These are phyloP conservation scores for Paracamarosporium sp. DNA, from an alignment of 2,329 filamentous ascomycete species.

Conservation along the genomic window DNA sequence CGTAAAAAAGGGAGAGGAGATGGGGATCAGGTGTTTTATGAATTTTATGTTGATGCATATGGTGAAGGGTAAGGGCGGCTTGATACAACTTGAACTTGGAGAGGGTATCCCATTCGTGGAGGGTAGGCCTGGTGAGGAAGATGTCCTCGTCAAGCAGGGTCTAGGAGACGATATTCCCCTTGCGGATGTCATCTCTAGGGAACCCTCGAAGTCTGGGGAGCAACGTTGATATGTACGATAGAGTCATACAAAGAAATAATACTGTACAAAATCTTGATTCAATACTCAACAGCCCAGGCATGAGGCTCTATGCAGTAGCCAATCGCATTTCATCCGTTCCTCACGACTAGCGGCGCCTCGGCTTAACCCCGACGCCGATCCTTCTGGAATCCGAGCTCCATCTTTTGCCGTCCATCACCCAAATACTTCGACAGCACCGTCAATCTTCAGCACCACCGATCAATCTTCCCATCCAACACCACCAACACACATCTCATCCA, in stretches of 20 bases:
- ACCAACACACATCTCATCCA: constrained; percentile 22
- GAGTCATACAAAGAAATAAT: not conserved
- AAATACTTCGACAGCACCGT: not conserved
- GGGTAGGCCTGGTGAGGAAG: constrained; percentile 5
- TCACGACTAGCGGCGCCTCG: constrained; percentile 3
- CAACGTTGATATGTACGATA: no score
- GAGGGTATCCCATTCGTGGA: constrained; percentile 49
- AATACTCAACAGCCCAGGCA: not conserved
- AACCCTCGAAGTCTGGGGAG: not conserved
- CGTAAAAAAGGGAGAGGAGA: constrained; percentile 71
- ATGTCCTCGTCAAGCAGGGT: constrained; percentile 3
- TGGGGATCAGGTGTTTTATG: constrained; percentile 74
- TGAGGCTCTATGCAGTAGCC: not conserved
- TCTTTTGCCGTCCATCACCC: constrained; percentile 20
- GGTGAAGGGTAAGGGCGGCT: constrained; percentile 72
- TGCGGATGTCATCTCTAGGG: not conserved
- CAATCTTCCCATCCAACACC: constrained; percentile 12
- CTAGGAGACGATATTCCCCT: not conserved
- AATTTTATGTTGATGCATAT: constrained; percentile 77
- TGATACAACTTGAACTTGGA: constrained; percentile 50
- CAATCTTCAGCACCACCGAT: constrained; percentile 8
- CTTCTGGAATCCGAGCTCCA: constrained; percentile 35
- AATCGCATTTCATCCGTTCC: not conserved
- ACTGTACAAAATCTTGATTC: not conserved
- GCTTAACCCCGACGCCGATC: constrained; percentile 25